A percentile compares a stretch with the other conserved stretches of the same genome.
Evolutionary conservation across 2,329 filamentous ascomycete species (phyloP).

Genomic region (Cercospora zeina): DNA sequence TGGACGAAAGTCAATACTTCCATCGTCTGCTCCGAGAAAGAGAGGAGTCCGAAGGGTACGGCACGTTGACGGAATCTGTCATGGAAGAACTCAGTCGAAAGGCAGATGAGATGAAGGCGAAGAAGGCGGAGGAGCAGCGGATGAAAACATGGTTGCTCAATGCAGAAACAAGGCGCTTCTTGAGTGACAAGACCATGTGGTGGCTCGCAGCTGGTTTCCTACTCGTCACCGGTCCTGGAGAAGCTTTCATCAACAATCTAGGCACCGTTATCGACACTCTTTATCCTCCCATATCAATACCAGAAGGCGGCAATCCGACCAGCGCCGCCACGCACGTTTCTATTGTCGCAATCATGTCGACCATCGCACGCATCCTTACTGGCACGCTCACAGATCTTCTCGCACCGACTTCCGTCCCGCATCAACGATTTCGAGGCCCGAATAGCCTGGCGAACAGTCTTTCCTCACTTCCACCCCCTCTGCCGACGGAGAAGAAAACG

Average conservation of each 20-base stretch:
- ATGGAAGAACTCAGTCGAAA: slow-evolving; percentile 50
- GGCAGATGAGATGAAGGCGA: slow-evolving; percentile 48
- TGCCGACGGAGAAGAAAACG: slow-evolving; percentile 32
- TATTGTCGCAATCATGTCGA: slow-evolving; percentile 86
- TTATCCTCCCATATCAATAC: slow-evolving; percentile 57
- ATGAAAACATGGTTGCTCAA: slow-evolving; percentile 93
- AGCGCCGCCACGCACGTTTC: slow-evolving; percentile 86
- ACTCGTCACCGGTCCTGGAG: slow-evolving; percentile 89
- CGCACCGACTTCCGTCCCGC: slow-evolving; percentile 57
- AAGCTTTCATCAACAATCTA: slow-evolving; percentile 96
- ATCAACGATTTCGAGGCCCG: slow-evolving; percentile 57
- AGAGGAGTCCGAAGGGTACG: slow-evolving; percentile 58
- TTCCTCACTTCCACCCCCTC: slow-evolving; percentile 38
- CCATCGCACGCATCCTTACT: slow-evolving; percentile 82
- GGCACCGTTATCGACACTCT: slow-evolving; percentile 90
- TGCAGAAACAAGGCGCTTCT: slow-evolving; percentile 80
- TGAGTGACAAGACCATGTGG: slow-evolving; percentile 94
- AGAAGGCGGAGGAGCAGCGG: slow-evolving; percentile 57
- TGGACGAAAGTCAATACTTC: slow-evolving; percentile 75
- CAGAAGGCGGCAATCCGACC: slow-evolving; percentile 59
- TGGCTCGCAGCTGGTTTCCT: slow-evolving; percentile 87
- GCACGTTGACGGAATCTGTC: slow-evolving; percentile 55
- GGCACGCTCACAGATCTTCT: slow-evolving; percentile 86
- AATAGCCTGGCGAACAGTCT: slow-evolving; percentile 47
- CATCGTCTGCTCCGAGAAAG: slow-evolving; percentile 47